Conservation (phyloP, 441 rosid genomes). For the Eutrema salsugineum region DNA sequence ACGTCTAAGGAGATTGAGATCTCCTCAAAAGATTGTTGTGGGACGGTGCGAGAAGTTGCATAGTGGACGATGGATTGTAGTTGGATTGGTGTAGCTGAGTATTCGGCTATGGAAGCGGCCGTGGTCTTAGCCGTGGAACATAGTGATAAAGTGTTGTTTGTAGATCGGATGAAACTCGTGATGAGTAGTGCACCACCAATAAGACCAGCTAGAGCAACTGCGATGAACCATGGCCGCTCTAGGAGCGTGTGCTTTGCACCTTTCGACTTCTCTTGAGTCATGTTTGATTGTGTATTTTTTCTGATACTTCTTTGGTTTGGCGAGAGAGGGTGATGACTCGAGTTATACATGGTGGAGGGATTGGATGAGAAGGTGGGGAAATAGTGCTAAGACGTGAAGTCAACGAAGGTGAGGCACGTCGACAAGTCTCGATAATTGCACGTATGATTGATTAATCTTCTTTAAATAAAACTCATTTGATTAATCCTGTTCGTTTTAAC, state of each 20-base stretch:
- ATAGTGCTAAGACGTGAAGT: constrained; percentile 6
- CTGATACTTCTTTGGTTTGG: neutral
- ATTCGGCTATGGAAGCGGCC: constrained; percentile 28
- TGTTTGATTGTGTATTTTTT: neutral
- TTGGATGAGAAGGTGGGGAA: constrained; percentile 25
- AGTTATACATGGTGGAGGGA: constrained; percentile 21
- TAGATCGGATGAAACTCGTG: constrained; percentile 37
- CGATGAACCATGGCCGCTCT: constrained; percentile 41
- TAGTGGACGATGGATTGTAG: constrained; percentile 84
- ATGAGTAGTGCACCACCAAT: constrained; percentile 45
- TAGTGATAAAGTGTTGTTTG: constrained; percentile 40
- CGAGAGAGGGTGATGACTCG: constrained; percentile 9
- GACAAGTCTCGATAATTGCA: constrained; percentile 22
- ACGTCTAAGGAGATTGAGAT: constrained; percentile 66
- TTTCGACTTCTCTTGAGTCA: constrained; percentile 33
- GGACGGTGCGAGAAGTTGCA: constrained; percentile 63
- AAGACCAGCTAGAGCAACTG: constrained; percentile 40
- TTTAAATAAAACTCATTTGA: neutral
- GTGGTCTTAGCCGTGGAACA: constrained; percentile 42
- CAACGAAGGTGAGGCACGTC: constrained; percentile 27
- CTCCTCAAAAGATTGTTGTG: constrained; percentile 67
- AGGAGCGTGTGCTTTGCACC: constrained; percentile 21
- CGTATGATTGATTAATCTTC: neutral
- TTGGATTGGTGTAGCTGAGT: constrained; percentile 53
- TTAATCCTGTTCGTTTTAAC: no score